Percentiles rank a stretch among this genome's conserved stretches.
These are phyloP conservation scores for Hymenoscyphus repandus DNA, from an alignment of 2,329 filamentous ascomycete genomes.

Conservation along the genomic window DNA sequence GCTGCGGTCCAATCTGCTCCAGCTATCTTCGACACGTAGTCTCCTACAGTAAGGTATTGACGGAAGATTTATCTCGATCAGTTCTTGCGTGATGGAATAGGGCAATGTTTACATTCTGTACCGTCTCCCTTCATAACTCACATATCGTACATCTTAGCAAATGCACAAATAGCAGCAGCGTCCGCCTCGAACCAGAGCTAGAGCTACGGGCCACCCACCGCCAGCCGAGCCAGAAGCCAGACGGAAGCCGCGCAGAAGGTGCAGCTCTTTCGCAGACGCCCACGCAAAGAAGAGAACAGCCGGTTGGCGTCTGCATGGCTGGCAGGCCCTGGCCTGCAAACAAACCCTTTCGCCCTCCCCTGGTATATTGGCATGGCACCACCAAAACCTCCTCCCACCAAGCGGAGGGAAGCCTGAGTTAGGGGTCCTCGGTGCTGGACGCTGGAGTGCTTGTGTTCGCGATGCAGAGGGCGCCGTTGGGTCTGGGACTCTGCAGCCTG, in stretches of 20 bases:
- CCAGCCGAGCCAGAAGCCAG: neutral
- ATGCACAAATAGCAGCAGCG: neutral
- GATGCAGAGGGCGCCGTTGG: neutral
- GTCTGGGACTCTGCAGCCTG: neutral
- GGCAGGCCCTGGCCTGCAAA: neutral
- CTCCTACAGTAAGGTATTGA: too few species aligned
- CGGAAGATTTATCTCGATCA: too few species aligned
- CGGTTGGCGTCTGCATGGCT: neutral
- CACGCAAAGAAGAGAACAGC: neutral
- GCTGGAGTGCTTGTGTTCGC: neutral
- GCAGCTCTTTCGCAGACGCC: constrained; percentile 1
- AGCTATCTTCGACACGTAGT: too few species aligned
- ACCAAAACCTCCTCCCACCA: neutral
- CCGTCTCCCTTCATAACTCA: too few species aligned
- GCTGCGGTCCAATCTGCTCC: too few species aligned
- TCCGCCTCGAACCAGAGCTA: too few species aligned
- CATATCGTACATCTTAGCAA: too few species aligned
- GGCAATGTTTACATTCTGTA: too few species aligned
- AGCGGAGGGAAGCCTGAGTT: neutral
- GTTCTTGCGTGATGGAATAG: too few species aligned
- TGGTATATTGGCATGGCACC: neutral
- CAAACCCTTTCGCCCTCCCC: too few species aligned
- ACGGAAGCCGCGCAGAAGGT: constrained; percentile 1
- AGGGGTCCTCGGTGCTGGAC: neutral
- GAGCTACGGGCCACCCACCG: too few species aligned